Base-by-base conservation (phyloP, 257 asterid species). In the Solanum pennellii region DNA sequence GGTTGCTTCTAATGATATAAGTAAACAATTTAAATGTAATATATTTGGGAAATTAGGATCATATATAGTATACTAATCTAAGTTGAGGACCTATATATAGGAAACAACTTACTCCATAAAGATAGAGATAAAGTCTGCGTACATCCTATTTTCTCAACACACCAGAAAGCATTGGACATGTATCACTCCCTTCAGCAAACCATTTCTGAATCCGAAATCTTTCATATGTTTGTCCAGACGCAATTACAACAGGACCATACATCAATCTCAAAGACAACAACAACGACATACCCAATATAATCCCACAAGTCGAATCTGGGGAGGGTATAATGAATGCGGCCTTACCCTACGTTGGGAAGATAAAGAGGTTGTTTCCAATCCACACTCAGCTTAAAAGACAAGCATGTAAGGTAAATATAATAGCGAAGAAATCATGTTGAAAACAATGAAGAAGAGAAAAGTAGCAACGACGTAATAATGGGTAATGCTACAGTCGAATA, bases 181-280 rank as follows among this genome's bases (percentile, higher is more conserved):
- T 96, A 86, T 93, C 93, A 85, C 96, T 98, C 84, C 99, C 98
- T 75, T 97, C 98, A 83, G 91, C 77, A 87, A 97, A 96, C 99
- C 99, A 97, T 87, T 97, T 97, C 87, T 95, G 98, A 13, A 96
- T 94, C 91, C 98, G 91, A 89, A 94, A 93, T 90, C 98, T 91
- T 92, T 97, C 98, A 72, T 94, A 96, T 27, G 98, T 96, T 90
- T 95, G 98, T 18, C 96, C 94, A 20, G 97, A 94, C 27, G 94
- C 94, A 90, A 94, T 93, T 69, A 93, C 93, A 31, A 93, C 95
- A 1, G 94, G 98, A 86, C 94, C 96, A 15, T 92, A 91, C 98
- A 95, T 93, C 86, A 94, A 95, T 85, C 93, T 94, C 89, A 93
- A 88, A 7, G 94, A 94, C 72, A 91, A 92, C 62, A 52, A 52